Evolutionary conservation across 208 protist genomes (phyloP), one percentile per base, ranked within the genome.

Genomic region (Zelonia costaricensis): DNA sequence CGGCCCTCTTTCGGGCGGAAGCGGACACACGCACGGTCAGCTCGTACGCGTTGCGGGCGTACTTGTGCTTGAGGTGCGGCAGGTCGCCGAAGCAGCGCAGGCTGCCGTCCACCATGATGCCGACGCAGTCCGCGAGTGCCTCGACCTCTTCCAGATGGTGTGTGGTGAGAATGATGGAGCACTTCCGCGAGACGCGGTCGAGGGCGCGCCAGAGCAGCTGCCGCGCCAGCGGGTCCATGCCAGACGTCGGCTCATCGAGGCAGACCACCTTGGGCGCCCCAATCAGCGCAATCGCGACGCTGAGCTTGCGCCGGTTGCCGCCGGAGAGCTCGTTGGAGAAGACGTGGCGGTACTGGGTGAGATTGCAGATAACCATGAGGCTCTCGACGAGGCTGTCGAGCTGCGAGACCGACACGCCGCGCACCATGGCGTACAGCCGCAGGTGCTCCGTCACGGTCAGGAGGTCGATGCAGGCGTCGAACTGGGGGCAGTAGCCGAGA

Each of bases 401-500:
- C 13, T 62, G 46, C 0, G 28, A 31, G 42, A 20, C n/a, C n/a
- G 87, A 46, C 4, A 91, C 59, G 31, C 87, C 87, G 38, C 79
- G 84, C 7, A 98, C 47, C n/a, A 79, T 66, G 20, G 80, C 80
- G 74, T 93, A 98, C 0, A 98, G 77, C 18, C 46, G 27, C 0
- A 99, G 70, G 76, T 98, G 95, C 67, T 99, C 95, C 10, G 81
- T 61, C 36, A 87, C 80, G 20, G 94, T 98, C 9, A 99, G 72
- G 27, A 97, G 75, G 43, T 91, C 83, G 28, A 95, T 82, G n/a
- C 95, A 75, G 30, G 97, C 82, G 66, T 98, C 96, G 66, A 97
- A 96, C 74, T 99, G 97, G 22, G 95, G 95, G 77, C 97, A 98
- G 48, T 98, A 95, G 43, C 97, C 97, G 43, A 98, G 86, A 28